Conservation (phyloP, 306 rosid species). For the Sphenostylis stenocarpa region DNA sequence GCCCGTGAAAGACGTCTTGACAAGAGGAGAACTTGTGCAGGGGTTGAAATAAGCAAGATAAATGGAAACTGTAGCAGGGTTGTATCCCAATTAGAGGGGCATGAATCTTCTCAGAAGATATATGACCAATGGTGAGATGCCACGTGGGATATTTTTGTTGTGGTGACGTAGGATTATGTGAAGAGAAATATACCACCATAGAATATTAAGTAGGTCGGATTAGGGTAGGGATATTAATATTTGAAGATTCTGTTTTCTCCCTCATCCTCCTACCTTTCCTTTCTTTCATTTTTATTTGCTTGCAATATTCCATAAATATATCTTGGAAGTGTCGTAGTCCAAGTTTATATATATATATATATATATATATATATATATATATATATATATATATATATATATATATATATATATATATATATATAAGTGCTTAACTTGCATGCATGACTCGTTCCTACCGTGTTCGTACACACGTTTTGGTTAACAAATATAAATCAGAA, state of each 20-base stretch:
- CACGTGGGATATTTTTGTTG: slow-evolving; percentile 34
- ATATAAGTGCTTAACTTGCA: background rate
- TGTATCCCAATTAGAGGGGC: slow-evolving; percentile 43
- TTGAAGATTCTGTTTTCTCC: slow-evolving; percentile 16
- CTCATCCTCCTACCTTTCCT: background rate
- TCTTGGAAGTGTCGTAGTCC: background rate
- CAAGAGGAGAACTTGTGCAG: background rate
- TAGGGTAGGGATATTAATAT: slow-evolving; percentile 24
- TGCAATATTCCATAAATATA: background rate
- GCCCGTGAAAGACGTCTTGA: background rate
- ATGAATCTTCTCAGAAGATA: slow-evolving; percentile 66
- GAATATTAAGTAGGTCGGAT: slow-evolving; percentile 69
- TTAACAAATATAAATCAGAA: slow-evolving; percentile 9
- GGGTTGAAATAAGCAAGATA: background rate
- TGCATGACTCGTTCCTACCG: slow-evolving; percentile 21
- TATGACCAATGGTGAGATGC: slow-evolving; percentile 39
- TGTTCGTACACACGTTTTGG: slow-evolving; percentile 53
- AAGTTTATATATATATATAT: background rate
- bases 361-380: background rate
- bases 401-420: background rate
- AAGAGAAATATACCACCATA: slow-evolving; percentile 29
- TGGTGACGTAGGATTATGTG: slow-evolving; percentile 49
- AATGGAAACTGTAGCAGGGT: slow-evolving; percentile 22
- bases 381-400: background rate
- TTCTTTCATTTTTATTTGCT: slow-evolving; percentile 9